A percentile compares a stretch with the other conserved stretches of the same genome.
These are phyloP conservation scores for Escallonia herrerae DNA, from an alignment of 129 eudicot species.

Conservation along the genomic window DNA sequence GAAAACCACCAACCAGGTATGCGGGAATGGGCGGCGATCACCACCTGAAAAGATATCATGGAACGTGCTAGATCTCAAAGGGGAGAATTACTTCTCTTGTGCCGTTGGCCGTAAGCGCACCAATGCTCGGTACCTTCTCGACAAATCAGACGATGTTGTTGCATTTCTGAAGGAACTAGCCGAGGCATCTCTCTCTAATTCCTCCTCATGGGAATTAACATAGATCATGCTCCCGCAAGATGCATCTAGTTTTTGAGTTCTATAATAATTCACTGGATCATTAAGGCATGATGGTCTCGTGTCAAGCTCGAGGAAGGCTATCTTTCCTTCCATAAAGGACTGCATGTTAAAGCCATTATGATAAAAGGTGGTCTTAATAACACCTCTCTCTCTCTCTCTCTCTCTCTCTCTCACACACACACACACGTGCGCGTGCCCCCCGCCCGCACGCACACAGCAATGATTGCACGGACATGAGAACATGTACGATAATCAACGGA, in stretches of 20 bases:
- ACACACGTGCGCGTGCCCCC: too few species aligned
- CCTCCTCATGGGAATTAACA: neutral
- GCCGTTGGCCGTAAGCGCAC: conserved; percentile 68
- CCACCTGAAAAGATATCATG: conserved; percentile 49
- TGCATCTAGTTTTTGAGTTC: neutral
- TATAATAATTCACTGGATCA: neutral
- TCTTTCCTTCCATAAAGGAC: neutral
- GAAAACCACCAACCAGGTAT: conserved; percentile 14
- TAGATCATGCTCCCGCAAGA: neutral
- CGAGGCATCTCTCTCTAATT: conserved; percentile 28
- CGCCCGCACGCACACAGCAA: too few species aligned
- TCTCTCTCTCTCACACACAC: too few species aligned
- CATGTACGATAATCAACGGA: too few species aligned
- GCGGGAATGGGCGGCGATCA: conserved; percentile 25
- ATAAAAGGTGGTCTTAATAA: too few species aligned
- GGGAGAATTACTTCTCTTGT: conserved; percentile 83
- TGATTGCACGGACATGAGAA: too few species aligned
- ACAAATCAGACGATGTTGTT: conserved; percentile 66
- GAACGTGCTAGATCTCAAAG: conserved; percentile 81
- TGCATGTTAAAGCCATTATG: too few species aligned
- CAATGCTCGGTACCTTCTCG: conserved; percentile 66
- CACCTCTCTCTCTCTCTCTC: too few species aligned
- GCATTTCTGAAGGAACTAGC: conserved; percentile 59
- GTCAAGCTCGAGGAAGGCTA: conserved; percentile 2
- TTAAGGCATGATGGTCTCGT: neutral